Base-by-base conservation (phyloP, 2,329 filamentous ascomycete species). In the Cytospora leucostoma region DNA sequence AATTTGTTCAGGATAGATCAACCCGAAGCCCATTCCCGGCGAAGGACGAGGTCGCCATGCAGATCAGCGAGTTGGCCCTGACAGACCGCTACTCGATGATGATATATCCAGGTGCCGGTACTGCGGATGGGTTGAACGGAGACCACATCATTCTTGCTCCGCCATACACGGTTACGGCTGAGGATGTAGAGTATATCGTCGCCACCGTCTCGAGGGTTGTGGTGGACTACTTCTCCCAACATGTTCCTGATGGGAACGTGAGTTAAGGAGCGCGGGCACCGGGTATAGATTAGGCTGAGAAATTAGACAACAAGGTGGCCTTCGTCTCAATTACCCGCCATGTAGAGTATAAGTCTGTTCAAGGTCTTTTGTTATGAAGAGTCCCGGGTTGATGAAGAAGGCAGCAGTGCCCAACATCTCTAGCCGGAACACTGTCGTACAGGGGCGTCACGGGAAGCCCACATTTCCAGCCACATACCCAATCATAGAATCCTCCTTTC, bases 61-160 rank as follows among this genome's bases (percentile, higher is more conserved):
- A 67, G 8, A 66, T 78, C n/a, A 67, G 71, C 62, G 74, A 73
- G 61, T 67, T 71, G 8, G 75, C 73, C 7, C 56, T 78, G 59
- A 63, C 57, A 1, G 57, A 70, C 10, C 49, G 68, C 7, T 76
- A 78, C 54, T 71, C 73, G 0, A 69, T 82, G n/a, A 73, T 75
- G 8, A 70, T 91, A 3, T 92, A 91, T 70, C 85, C 86, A 1
- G 88, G 87, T 0, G 76, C 77, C 0, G 88, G 88, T 1, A 86
- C 85, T 0, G 83, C 78, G 0, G 86, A 82, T 67, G 80, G 90
- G 52, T 79, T 82, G 1, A 71, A 72, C 1, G 89, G 90, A 11
- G 90, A 93, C 70, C 88, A 91, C 72, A 77, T 92, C 40, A 79
- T 93, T 33, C 70, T 93, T 12, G 84, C 88, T 1, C 90, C 90